Evolutionary conservation across 2,329 filamentous ascomycete genomes (phyloP).

Genomic region (Harringtonia lauricola): DNA sequence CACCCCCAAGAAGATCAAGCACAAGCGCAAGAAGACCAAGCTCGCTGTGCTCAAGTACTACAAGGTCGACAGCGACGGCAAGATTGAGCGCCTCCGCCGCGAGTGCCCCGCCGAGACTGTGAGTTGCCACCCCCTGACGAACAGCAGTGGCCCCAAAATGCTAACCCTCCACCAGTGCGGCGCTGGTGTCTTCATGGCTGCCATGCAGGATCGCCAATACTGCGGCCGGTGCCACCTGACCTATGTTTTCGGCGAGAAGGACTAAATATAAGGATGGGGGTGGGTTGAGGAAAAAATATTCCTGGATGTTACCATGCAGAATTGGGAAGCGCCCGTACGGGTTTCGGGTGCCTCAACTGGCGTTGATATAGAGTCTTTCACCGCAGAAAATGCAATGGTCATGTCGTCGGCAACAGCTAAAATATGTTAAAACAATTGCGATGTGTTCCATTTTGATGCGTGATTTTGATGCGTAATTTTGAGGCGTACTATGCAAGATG

Average conservation of each 20-base stretch:
- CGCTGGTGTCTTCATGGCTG: conserved; percentile 99
- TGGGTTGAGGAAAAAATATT: neutral
- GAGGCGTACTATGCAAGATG: no score
- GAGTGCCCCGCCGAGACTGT: conserved; percentile 92
- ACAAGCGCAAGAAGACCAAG: conserved; percentile 99
- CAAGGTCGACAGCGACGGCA: conserved; percentile 99
- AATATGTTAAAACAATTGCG: no score
- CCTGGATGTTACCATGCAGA: neutral
- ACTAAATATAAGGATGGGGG: conserved; percentile 26
- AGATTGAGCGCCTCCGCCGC: conserved; percentile 97
- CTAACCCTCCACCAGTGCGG: conserved; percentile 57
- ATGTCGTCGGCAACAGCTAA: no score
- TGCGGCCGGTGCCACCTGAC: conserved; percentile 66
- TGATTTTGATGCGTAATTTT: no score
- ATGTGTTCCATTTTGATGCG: no score
- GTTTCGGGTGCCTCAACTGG: no score
- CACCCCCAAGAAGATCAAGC: conserved; percentile 99
- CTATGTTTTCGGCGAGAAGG: conserved; percentile 60
- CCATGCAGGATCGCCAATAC: conserved; percentile 99
- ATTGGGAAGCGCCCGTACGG: no score
- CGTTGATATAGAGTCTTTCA: no score
- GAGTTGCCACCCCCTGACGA: conserved; percentile 24
- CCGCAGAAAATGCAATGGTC: no score
- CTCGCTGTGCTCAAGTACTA: conserved; percentile 99
- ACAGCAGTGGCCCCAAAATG: no score